These are phyloP conservation scores for Dysphania ambrosioides DNA, from an alignment of 148 eudicot species.

Conservation along the genomic window DNA sequence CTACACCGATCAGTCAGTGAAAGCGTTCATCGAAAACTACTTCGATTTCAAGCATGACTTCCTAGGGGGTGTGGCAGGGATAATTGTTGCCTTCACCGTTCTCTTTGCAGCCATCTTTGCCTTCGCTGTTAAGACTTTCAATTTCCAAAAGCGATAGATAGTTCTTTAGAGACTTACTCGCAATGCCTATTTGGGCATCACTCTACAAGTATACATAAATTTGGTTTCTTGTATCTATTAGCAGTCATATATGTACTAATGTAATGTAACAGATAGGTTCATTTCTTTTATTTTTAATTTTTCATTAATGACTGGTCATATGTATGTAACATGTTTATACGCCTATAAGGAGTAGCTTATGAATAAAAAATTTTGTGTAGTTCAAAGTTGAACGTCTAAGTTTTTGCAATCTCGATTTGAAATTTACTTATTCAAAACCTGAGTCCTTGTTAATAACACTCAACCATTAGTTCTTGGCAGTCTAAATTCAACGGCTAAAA, in stretches of 20 bases:
- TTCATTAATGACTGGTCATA: not conserved
- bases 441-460: too few relatives aligned
- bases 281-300: constrained; percentile 7
- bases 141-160: constrained; percentile 61
- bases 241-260: constrained; percentile 2
- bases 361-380: not conserved
- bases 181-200: not conserved
- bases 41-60: constrained; percentile 60
- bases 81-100: constrained; percentile 37
- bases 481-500: too few relatives aligned
- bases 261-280: constrained; percentile 6
- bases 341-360: not conserved
- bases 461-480: too few relatives aligned
- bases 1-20: constrained; percentile 16
- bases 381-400: not conserved
- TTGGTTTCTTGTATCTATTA: constrained; percentile 1
- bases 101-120: constrained; percentile 60
- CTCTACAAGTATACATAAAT: not conserved
- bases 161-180: not conserved
- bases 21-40: constrained; percentile 36
- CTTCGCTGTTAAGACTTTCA: constrained; percentile 51
- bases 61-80: constrained; percentile 45
- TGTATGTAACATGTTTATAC: constrained; percentile 12
- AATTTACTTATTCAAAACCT: too few relatives aligned
- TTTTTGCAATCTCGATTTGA: not conserved